Percentiles rank a stretch among this genome's conserved stretches.
phyloP scores from a whole-genome alignment of 2,329 filamentous ascomycete genomes.

The Ophiostoma novo-ulmi region DNA sequence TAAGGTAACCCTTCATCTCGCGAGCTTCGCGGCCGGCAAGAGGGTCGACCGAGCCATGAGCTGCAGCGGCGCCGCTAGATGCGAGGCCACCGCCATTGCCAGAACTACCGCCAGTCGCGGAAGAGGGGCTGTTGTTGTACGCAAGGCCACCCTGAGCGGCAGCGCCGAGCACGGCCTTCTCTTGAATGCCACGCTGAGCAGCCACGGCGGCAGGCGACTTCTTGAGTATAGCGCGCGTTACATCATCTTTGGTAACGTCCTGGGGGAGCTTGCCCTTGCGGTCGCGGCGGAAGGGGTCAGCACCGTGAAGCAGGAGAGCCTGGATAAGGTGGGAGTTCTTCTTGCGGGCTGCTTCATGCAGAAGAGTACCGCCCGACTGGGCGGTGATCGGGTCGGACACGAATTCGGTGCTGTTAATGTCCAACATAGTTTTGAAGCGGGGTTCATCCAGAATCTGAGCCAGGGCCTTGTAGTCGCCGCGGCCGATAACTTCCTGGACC shows the following conservation, averaged over 20 bases:
- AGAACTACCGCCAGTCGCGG: neutral
- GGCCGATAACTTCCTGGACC: conserved; percentile 71
- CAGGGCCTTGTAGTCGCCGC: conserved; percentile 69
- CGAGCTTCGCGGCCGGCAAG: conserved; percentile 77
- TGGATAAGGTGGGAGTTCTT: conserved; percentile 85
- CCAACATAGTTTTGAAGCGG: conserved; percentile 76
- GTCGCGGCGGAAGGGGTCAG: conserved; percentile 91
- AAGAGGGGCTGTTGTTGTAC: conserved; percentile 10
- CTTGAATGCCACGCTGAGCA: conserved; percentile 90
- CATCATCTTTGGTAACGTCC: conserved; percentile 92
- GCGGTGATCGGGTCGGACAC: conserved; percentile 72
- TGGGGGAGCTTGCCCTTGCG: conserved; percentile 93
- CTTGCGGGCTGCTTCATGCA: conserved; percentile 88
- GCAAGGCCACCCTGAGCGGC: conserved; percentile 48
- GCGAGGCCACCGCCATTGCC: conserved; percentile 12
- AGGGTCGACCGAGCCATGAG: conserved; percentile 40
- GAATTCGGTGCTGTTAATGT: conserved; percentile 88
- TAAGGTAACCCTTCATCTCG: conserved; percentile 97
- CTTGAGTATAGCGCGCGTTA: conserved; percentile 81
- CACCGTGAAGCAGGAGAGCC: conserved; percentile 83
- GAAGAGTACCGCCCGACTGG: conserved; percentile 79
- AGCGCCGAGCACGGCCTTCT: conserved; percentile 89
- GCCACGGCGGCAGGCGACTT: conserved; percentile 90
- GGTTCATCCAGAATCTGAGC: conserved; percentile 79
- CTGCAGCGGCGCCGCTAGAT: neutral